Evolutionary conservation across 2,329 filamentous ascomycete genomes (phyloP).

Genomic region (Aspergillus novofumigatus): DNA sequence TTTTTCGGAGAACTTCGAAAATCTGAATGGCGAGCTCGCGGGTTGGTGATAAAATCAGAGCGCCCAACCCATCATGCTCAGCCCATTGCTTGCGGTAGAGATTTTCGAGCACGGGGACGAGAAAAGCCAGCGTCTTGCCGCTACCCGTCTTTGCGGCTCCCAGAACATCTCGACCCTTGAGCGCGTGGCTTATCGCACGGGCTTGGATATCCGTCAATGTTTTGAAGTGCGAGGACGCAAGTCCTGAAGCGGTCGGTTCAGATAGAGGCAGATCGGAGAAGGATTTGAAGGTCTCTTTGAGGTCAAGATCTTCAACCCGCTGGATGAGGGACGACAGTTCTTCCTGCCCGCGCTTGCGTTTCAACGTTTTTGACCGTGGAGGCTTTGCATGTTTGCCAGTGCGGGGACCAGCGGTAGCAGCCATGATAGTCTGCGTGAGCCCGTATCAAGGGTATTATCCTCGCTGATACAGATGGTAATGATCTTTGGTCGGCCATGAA

Average conservation of each 20-base stretch:
- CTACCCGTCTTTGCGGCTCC: slow-evolving; percentile 94
- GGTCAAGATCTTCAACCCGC: slow-evolving; percentile 43
- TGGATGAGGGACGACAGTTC: slow-evolving; percentile 40
- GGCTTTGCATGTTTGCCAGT: slow-evolving; percentile 28
- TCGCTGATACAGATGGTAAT: slow-evolving; percentile 4
- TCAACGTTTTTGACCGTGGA: slow-evolving; percentile 31
- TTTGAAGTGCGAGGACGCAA: slow-evolving; percentile 84
- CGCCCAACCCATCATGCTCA: slow-evolving; percentile 84
- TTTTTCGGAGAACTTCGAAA: slow-evolving; percentile 86
- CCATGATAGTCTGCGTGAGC: slow-evolving; percentile 23
- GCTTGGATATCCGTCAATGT: slow-evolving; percentile 87
- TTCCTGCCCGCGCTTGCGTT: slow-evolving; percentile 46
- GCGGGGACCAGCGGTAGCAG: slow-evolving; percentile 24
- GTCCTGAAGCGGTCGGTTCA: slow-evolving; percentile 69
- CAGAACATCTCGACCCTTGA: slow-evolving; percentile 83
- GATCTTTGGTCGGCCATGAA: slow-evolving; percentile 14
- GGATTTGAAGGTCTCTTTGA: slow-evolving; percentile 52
- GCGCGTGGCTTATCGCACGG: slow-evolving; percentile 78
- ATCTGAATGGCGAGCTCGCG: slow-evolving; percentile 95
- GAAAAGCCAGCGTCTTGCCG: slow-evolving; percentile 90
- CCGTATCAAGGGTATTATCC: not conserved
- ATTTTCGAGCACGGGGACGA: slow-evolving; percentile 88
- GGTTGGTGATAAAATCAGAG: slow-evolving; percentile 88
- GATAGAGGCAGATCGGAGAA: slow-evolving; percentile 88
- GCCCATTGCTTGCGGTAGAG: slow-evolving; percentile 87